Conservation (phyloP, 305 asterid species). For the Fraxinus floribunda region DNA sequence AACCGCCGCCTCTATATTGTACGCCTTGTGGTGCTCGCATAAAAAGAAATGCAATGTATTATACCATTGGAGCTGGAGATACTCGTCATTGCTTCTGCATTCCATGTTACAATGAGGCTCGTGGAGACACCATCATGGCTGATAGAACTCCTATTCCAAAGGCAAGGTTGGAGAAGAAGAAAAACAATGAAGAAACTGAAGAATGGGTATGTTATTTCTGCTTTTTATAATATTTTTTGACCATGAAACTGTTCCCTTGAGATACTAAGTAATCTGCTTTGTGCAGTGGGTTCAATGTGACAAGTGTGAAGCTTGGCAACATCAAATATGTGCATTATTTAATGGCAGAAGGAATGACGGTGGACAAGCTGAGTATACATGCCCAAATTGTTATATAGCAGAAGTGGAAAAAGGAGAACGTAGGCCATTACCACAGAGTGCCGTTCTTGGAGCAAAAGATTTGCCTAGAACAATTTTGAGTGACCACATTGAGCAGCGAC, state of each 20-base stretch:
- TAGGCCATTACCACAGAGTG: conserved; percentile 73
- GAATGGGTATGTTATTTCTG: conserved; percentile 71
- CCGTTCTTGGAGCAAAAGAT: conserved; percentile 97
- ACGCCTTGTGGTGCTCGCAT: conserved; percentile 95
- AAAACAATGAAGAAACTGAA: conserved; percentile 91
- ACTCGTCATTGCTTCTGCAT: conserved; percentile 87
- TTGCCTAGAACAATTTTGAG: conserved; percentile 86
- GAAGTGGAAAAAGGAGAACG: conserved; percentile 98
- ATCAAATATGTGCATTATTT: conserved; percentile 96
- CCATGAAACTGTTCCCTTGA: conserved; percentile 3
- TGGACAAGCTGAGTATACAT: conserved; percentile 98
- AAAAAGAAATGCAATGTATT: conserved; percentile 90
- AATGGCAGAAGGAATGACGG: conserved; percentile 96
- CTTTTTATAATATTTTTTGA: conserved; percentile 13
- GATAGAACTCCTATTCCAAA: conserved; percentile 69
- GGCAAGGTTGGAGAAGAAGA: conserved; percentile 92
- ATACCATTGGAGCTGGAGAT: conserved; percentile 86
- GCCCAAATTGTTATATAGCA: conserved; percentile 90
- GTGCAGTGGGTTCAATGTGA: conserved; percentile 99
- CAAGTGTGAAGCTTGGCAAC: conserved; percentile 99
- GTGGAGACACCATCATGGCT: conserved; percentile 74
- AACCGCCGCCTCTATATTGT: conserved; percentile 90
- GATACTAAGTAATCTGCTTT: conserved; percentile 31
- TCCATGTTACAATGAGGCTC: conserved; percentile 82
- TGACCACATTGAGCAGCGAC: conserved; percentile 89